phyloP scores from a whole-genome alignment of 108 stramenopile genomes.

The Cyclotella cryptica region DNA sequence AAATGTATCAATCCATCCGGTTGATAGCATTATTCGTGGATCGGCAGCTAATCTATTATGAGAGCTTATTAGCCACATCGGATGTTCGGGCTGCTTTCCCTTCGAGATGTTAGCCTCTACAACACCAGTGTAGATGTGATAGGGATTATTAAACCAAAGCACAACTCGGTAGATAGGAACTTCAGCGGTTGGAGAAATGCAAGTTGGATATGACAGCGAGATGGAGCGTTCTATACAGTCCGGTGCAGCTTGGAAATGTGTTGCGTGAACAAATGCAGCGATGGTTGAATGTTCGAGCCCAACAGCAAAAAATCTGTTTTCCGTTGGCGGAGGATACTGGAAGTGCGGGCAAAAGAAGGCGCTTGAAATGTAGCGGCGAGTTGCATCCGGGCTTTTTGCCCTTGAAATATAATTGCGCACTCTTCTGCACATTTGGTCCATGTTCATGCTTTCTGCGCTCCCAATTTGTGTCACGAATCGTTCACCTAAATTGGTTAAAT shows the following conservation, averaged over 20 bases:
- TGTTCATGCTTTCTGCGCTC: neutral
- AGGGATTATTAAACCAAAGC: constrained; percentile 29
- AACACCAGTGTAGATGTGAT: constrained; percentile 28
- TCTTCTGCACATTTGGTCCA: constrained; percentile 6
- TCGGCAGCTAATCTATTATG: constrained; percentile 14
- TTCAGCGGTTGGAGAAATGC: constrained; percentile 18
- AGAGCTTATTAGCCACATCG: constrained; percentile 21
- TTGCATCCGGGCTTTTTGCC: constrained; percentile 14
- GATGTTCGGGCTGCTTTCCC: constrained; percentile 20
- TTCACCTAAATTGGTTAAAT: constrained; percentile 1
- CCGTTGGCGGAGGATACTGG: constrained; percentile 12
- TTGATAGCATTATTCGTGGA: constrained; percentile 1
- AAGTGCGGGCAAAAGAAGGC: constrained; percentile 26
- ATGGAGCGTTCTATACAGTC: neutral
- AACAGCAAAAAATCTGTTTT: constrained; percentile 7
- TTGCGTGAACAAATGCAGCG: constrained; percentile 21
- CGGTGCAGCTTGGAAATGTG: constrained; percentile 17
- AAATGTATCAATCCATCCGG: constrained; percentile 30
- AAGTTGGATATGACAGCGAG: neutral
- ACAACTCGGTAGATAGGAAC: constrained; percentile 27
- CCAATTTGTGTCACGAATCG: constrained; percentile 27
- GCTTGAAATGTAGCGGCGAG: constrained; percentile 6
- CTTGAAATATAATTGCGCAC: constrained; percentile 19
- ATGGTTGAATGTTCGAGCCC: constrained; percentile 28
- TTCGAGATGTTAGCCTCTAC: constrained; percentile 28